Evolutionary conservation across 2,329 filamentous ascomycete species (phyloP).

Genomic region (Dryadomyces quercus-mongolicae): DNA sequence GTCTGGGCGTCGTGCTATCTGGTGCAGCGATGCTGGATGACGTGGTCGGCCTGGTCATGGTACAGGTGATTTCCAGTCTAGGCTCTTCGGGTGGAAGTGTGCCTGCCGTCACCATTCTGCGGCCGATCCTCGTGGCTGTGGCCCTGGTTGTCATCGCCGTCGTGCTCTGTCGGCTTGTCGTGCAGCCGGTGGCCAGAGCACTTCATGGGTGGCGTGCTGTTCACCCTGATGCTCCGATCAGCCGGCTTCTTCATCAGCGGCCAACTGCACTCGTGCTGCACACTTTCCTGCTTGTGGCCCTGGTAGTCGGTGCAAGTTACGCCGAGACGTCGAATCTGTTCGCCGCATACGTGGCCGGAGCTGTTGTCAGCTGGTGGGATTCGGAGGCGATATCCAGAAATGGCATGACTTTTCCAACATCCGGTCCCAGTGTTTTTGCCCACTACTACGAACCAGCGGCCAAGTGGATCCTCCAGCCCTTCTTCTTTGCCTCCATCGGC

Average conservation of each 20-base stretch:
- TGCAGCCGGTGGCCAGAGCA: slow-evolving; percentile 26
- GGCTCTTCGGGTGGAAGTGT: slow-evolving; percentile 18
- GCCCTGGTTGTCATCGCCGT: slow-evolving; percentile 37
- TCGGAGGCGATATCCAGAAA: background rate
- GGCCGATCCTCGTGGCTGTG: slow-evolving; percentile 34
- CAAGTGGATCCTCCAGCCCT: slow-evolving; percentile 47
- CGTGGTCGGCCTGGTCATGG: slow-evolving; percentile 65
- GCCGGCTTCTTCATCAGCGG: slow-evolving; percentile 15
- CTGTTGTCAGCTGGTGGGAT: slow-evolving; percentile 50
- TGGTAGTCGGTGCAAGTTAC: slow-evolving; percentile 40
- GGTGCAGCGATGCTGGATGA: slow-evolving; percentile 76
- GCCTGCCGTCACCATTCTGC: slow-evolving; percentile 24
- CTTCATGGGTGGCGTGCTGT: slow-evolving; percentile 21
- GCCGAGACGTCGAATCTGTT: slow-evolving; percentile 52
- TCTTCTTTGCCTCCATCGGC: slow-evolving; percentile 67
- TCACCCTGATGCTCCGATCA: slow-evolving; percentile 12
- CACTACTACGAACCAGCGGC: slow-evolving; percentile 26
- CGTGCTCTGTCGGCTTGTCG: slow-evolving; percentile 30
- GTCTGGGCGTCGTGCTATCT: slow-evolving; percentile 48
- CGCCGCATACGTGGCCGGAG: slow-evolving; percentile 50
- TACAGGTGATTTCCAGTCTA: slow-evolving; percentile 60
- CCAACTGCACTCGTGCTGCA: slow-evolving; percentile 32
- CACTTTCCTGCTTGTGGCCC: slow-evolving; percentile 33
- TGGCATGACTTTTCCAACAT: background rate
- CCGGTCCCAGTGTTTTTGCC: slow-evolving; percentile 20